Conservation (phyloP, 73 alveolate genomes). For the Uronychia binucleata region DNA sequence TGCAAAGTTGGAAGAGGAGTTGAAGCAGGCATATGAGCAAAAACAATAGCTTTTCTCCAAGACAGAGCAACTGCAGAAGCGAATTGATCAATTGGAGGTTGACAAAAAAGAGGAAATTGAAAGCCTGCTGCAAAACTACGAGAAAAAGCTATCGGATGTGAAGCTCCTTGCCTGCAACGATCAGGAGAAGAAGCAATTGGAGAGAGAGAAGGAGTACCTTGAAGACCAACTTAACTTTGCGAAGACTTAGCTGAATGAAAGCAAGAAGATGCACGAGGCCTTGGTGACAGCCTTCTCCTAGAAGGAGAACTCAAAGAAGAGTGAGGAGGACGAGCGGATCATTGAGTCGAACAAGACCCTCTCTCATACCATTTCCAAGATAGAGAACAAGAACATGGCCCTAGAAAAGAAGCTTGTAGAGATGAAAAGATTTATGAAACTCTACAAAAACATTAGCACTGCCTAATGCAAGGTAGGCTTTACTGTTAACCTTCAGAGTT, state of each 20-base stretch:
- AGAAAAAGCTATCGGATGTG: conserved; percentile 10
- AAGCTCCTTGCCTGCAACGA: conserved; percentile 9
- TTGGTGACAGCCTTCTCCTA: conserved; percentile 9
- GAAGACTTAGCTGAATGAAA: conserved; percentile 8
- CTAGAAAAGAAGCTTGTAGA: conserved; percentile 32
- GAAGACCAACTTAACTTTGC: conserved; percentile 9
- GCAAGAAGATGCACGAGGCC: conserved; percentile 21
- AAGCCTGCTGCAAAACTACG: conserved; percentile 2
- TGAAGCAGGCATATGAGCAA: background rate
- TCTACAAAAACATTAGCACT: conserved; percentile 22
- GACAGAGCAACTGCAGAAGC: conserved; percentile 16
- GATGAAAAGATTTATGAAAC: conserved; percentile 18
- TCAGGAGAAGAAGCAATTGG: conserved; percentile 24
- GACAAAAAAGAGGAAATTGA: conserved; percentile 30
- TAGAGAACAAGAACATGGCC: conserved; percentile 22
- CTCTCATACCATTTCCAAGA: conserved; percentile 16
- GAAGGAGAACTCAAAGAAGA: conserved; percentile 7
- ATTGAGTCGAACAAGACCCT: conserved; percentile 25
- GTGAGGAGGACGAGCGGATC: conserved; percentile 14
- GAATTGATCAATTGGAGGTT: conserved; percentile 12
- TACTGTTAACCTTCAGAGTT: background rate
- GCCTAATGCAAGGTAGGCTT: conserved; percentile 32
- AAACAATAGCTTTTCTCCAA: conserved; percentile 10
- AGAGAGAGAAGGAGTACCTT: conserved; percentile 15
- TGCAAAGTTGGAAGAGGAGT: background rate